Evolutionary conservation across 805 yeast species (phyloP).

Genomic region (Diddensiella transvaalensis): DNA sequence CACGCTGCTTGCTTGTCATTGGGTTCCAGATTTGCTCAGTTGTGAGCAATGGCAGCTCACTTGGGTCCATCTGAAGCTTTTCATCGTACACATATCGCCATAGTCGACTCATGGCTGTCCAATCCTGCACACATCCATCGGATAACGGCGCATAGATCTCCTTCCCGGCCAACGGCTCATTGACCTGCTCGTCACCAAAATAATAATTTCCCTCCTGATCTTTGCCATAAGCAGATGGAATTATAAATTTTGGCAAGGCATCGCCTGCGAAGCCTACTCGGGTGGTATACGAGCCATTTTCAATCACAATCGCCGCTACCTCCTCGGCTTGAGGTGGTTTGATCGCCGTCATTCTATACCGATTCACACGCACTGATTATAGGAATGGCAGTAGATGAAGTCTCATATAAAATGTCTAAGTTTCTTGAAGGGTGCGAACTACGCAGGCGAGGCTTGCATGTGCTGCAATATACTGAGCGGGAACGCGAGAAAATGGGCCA

Average conservation of each 20-base stretch:
- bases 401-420: too few relatives aligned
- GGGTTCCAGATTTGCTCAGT: constrained; percentile 72
- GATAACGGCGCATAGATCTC: constrained; percentile 34
- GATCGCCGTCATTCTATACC: constrained; percentile 18
- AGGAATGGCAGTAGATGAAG: too few relatives aligned
- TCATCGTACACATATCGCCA: constrained; percentile 64
- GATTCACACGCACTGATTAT: neutral
- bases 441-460: too few relatives aligned
- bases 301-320: constrained; percentile 84
- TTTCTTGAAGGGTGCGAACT: too few relatives aligned
- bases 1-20: constrained; percentile 49
- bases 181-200: constrained; percentile 43
- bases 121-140: constrained; percentile 44
- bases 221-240: constrained; percentile 66
- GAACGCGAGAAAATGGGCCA: too few relatives aligned
- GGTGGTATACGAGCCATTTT: constrained; percentile 82
- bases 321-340: constrained; percentile 51
- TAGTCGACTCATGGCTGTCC: constrained; percentile 62
- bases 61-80: constrained; percentile 46
- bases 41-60: constrained; percentile 61
- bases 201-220: constrained; percentile 25
- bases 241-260: constrained; percentile 71
- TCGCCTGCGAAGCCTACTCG: constrained; percentile 92
- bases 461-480: too few relatives aligned
- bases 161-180: constrained; percentile 32